phyloP scores from a whole-genome alignment of 345 rosid genomes.

The Lepidium aucheri region DNA sequence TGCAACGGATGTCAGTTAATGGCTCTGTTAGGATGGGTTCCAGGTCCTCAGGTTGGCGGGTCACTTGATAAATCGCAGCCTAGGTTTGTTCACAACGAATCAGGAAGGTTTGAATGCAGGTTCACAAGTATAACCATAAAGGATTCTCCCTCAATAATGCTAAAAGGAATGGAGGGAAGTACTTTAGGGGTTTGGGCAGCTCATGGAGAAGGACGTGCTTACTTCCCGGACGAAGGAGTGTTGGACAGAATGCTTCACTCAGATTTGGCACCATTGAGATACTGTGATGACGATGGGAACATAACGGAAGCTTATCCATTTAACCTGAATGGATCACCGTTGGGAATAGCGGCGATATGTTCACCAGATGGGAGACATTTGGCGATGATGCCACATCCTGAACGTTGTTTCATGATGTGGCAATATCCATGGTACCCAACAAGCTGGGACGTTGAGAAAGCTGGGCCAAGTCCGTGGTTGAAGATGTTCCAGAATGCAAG shows the following conservation, averaged over 20 bases:
- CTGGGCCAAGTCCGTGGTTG: slow-evolving; percentile 94
- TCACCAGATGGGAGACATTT: slow-evolving; percentile 94
- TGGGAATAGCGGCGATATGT: slow-evolving; percentile 90
- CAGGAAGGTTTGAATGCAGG: slow-evolving; percentile 91
- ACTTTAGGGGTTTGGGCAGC: slow-evolving; percentile 96
- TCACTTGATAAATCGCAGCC: slow-evolving; percentile 79
- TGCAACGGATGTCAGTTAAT: slow-evolving; percentile 96
- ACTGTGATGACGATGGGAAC: slow-evolving; percentile 79
- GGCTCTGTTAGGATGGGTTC: slow-evolving; percentile 93
- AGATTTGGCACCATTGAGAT: slow-evolving; percentile 68
- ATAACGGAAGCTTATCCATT: slow-evolving; percentile 81
- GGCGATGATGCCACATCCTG: slow-evolving; percentile 99
- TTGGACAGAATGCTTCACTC: slow-evolving; percentile 65
- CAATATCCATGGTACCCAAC: slow-evolving; percentile 92
- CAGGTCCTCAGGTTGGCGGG: slow-evolving; percentile 88
- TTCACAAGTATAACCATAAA: slow-evolving; percentile 68
- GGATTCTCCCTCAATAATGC: slow-evolving; percentile 82
- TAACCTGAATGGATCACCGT: slow-evolving; percentile 88
- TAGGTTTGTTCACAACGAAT: slow-evolving; percentile 83
- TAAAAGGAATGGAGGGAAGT: slow-evolving; percentile 94
- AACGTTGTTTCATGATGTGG: slow-evolving; percentile 98
- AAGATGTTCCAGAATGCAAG: slow-evolving; percentile 94
- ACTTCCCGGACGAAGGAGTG: slow-evolving; percentile 84
- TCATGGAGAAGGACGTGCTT: slow-evolving; percentile 94
- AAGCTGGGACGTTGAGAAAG: slow-evolving; percentile 73